phyloP scores from a whole-genome alignment of 768 basidiomycete genomes.

The Russula vinacea region DNA sequence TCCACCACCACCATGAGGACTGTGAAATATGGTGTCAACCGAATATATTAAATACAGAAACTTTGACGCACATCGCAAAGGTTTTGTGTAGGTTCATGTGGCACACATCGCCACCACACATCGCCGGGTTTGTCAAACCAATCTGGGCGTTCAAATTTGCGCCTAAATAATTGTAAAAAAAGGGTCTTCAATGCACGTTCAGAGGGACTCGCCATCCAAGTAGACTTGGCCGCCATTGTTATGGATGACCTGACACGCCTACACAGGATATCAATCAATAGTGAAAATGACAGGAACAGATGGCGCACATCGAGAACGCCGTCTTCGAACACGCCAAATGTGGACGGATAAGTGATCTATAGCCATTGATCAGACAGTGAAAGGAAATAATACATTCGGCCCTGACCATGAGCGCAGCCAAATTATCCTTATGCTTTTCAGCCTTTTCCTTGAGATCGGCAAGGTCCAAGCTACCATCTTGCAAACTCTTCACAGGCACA shows the following conservation, averaged over 20 bases:
- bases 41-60: conserved; percentile 3
- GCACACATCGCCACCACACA: conserved; percentile 97
- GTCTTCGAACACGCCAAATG: conserved; percentile 95
- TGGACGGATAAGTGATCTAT: conserved; percentile 94
- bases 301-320: conserved; percentile 68
- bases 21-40: conserved; percentile 34
- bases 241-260: conserved; percentile 93
- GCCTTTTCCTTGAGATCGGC: conserved; percentile 84
- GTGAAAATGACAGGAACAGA: neutral
- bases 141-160: conserved; percentile 95
- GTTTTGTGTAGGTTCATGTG: conserved; percentile 99
- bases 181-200: neutral
- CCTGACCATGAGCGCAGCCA: conserved; percentile 91
- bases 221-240: conserved; percentile 96
- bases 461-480: conserved; percentile 87
- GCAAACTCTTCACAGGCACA: conserved; percentile 85
- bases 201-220: conserved; percentile 62
- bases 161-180: conserved; percentile 38
- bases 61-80: conserved; percentile 74
- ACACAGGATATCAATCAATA: conserved; percentile 22
- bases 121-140: conserved; percentile 87
- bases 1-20: conserved; percentile 96
- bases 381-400: conserved; percentile 5
- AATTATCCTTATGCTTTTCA: conserved; percentile 82
- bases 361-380: conserved; percentile 19